Percentiles rank a stretch among this genome's conserved stretches.
Evolutionary conservation across 1,139 yeast species (phyloP).

Genomic region (Debaryomycetaceae sp.): DNA sequence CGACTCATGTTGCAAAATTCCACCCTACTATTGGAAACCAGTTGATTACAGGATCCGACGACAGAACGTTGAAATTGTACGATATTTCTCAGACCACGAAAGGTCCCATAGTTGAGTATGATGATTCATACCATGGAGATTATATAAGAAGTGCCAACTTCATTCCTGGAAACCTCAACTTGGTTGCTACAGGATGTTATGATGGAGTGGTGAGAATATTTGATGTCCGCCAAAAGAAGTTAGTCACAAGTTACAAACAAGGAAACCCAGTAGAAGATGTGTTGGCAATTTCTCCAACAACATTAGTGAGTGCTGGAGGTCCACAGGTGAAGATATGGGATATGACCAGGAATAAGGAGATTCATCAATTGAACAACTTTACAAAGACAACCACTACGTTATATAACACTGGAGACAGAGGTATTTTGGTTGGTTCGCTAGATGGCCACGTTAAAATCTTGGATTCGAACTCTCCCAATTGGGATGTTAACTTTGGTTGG

Average conservation of each 20-base stretch:
- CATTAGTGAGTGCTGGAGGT: slow-evolving; percentile 83
- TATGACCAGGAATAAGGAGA: slow-evolving; percentile 66
- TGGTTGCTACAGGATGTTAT: slow-evolving; percentile 90
- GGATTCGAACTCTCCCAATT: slow-evolving; percentile 67
- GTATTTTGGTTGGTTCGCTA: slow-evolving; percentile 85
- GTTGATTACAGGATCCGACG: slow-evolving; percentile 87
- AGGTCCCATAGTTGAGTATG: slow-evolving; percentile 64
- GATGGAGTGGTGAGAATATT: slow-evolving; percentile 86
- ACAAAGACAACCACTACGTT: slow-evolving; percentile 90
- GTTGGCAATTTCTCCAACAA: slow-evolving; percentile 76
- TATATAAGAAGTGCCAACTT: slow-evolving; percentile 82
- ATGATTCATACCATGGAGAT: slow-evolving; percentile 70
- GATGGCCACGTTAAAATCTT: slow-evolving; percentile 97
- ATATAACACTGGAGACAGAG: slow-evolving; percentile 65
- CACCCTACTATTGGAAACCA: slow-evolving; percentile 72
- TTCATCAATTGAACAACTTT: slow-evolving; percentile 70
- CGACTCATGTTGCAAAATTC: slow-evolving; percentile 93
- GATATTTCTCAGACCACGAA: slow-evolving; percentile 75
- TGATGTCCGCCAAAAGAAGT: slow-evolving; percentile 66
- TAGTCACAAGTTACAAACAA: slow-evolving; percentile 37
- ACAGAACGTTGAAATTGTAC: slow-evolving; percentile 78
- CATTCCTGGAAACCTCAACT: slow-evolving; percentile 68
- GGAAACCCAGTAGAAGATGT: slow-evolving; percentile 83
- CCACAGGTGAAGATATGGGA: slow-evolving; percentile 91
- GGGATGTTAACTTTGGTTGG: slow-evolving; percentile 97